Evolutionary conservation across 352 stramenopile genomes (phyloP), one percentile per base, ranked within the genome.

Genomic region (Phytophthora foliorum): DNA sequence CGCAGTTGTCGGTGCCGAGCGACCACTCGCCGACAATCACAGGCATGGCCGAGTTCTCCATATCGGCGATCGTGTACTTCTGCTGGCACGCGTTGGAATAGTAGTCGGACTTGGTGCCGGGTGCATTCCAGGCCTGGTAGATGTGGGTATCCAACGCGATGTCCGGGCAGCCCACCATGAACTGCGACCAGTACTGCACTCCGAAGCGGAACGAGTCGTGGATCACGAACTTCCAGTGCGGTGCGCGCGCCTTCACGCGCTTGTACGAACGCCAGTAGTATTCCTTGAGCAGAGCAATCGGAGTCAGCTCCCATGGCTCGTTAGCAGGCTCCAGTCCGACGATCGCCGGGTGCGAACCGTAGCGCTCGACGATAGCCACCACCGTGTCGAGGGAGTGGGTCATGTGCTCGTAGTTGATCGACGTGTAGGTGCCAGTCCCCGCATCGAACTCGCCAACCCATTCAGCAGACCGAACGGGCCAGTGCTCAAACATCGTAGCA

Each of bases 251-350:
- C 72, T 98, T 97, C 22, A 98, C 82, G 65, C 94, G 93, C 67
- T 98, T 91, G 78, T 99, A 98, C 49, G 89, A 89, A 69, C 98
- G 92, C 94, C 94, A 98, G 83, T 99, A 99, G 74, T 97, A 99
- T n/a, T 94, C 73, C 69, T 98, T 97, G 42, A 98, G 77, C 38
- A 91, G 75, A 7, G 96, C 59, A 21, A 98, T 91, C 4, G 10
- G 94, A 88, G 94, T 98, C 42, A 97, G 85, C 74, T 98, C 89
- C 94, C 94, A 98, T 13, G 95, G 94, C 68, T 99, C 95, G 74
- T 99, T 99, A 41, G 97, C 92, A 21, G 94, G 93, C 69, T 99
- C 88, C 17, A 99, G 49, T 10, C 93, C 95, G 16, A 97, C 69
- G 6, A 99, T 86, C 9, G 89, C 88, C 6, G 89, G 88, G 73